Evolutionary conservation across 257 asterid genomes (phyloP).

Genomic region (Solanum okadae): DNA sequence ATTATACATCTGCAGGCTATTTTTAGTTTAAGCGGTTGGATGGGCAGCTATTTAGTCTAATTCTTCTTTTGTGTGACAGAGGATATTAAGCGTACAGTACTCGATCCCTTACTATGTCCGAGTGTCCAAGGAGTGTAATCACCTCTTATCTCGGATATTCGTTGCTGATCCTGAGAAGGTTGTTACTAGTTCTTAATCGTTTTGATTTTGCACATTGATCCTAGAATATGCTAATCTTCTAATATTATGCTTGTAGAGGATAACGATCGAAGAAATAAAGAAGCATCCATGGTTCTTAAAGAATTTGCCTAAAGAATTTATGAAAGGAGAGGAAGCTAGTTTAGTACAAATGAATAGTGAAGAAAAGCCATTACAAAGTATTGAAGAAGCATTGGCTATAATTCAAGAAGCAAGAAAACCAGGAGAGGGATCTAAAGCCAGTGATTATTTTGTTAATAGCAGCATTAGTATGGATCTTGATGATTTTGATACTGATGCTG

Average conservation of each 20-base stretch:
- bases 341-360: neutral
- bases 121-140: neutral
- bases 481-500: conserved; percentile 2
- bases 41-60: neutral
- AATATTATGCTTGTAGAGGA: neutral
- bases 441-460: neutral
- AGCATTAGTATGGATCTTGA: neutral
- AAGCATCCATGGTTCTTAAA: neutral
- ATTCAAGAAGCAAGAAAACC: conserved; percentile 1
- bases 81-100: neutral
- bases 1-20: neutral
- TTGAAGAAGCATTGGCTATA: conserved; percentile 5
- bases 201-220: neutral
- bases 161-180: conserved; percentile 1
- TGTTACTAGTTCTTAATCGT: neutral
- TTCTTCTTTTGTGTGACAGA: neutral
- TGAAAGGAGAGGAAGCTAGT: neutral
- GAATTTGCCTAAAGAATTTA: neutral
- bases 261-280: neutral
- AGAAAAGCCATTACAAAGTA: neutral
- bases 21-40: neutral
- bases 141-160: neutral
- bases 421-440: neutral
- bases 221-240: neutral
- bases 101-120: neutral